Percentiles rank a stretch among this genome's conserved stretches.
These are phyloP conservation scores for Pseudohyphozyma bogoriensis DNA, from an alignment of 768 basidiomycete genomes.

Conservation along the genomic window DNA sequence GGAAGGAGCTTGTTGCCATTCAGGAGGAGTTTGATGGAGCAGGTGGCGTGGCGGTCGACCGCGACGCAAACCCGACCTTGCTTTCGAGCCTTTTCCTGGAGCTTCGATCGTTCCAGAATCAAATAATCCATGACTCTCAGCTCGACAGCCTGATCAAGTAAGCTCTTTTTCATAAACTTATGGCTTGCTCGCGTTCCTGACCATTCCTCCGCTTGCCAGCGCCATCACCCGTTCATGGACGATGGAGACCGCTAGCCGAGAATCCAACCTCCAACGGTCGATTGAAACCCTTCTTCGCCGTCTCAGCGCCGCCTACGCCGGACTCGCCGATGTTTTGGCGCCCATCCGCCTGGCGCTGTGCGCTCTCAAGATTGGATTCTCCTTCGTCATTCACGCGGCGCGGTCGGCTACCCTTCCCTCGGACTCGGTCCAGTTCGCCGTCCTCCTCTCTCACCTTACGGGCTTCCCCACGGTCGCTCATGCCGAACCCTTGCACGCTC, in stretches of 20 bases:
- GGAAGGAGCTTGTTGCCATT: constrained; percentile 22
- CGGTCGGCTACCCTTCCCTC: background rate
- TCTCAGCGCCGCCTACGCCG: constrained; percentile 55
- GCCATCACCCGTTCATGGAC: constrained; percentile 9
- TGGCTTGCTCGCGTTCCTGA: too few species aligned
- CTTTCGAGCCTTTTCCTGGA: constrained; percentile 46
- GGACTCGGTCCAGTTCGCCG: constrained; percentile 21
- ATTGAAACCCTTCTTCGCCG: constrained; percentile 67
- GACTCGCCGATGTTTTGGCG: constrained; percentile 58
- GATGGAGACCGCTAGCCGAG: constrained; percentile 6
- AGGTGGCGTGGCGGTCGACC: constrained; percentile 33
- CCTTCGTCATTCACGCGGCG: constrained; percentile 16
- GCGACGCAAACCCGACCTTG: constrained; percentile 29
- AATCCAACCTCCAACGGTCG: constrained; percentile 59
- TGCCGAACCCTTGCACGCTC: background rate
- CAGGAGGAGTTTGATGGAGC: constrained; percentile 24
- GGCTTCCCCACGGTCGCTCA: constrained; percentile 28
- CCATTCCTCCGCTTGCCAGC: too few species aligned
- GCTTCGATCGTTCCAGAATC: constrained; percentile 55
- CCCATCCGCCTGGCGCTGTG: constrained; percentile 59
- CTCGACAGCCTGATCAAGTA: constrained; percentile 35
- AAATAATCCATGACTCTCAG: constrained; percentile 48
- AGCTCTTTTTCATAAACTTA: too few species aligned
- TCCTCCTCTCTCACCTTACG: constrained; percentile 25
- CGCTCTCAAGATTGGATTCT: constrained; percentile 60